Evolutionary conservation across 2,329 filamentous ascomycete genomes (phyloP).

Genomic region (Alternaria infectoria): DNA sequence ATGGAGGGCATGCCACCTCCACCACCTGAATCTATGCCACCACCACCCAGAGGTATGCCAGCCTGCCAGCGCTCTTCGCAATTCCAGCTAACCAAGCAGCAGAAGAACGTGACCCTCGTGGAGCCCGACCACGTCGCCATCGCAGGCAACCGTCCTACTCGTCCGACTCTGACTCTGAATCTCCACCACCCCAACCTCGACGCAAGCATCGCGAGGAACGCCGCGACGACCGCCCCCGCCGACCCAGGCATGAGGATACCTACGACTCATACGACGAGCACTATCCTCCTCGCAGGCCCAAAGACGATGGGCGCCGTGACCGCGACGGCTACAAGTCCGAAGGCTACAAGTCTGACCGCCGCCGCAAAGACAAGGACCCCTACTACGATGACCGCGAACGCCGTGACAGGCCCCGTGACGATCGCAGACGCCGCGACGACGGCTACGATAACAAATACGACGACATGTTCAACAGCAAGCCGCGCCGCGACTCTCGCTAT

Average conservation of each 20-base stretch:
- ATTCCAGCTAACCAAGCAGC: not conserved
- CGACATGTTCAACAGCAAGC: conserved; percentile 23
- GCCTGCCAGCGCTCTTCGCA: not conserved
- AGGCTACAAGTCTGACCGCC: conserved; percentile 19
- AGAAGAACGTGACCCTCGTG: conserved; percentile 8
- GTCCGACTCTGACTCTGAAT: conserved; percentile 24
- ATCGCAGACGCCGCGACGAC: conserved; percentile 18
- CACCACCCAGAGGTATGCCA: conserved; percentile 12
- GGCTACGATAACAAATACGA: conserved; percentile 26
- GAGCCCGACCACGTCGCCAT: conserved; percentile 18
- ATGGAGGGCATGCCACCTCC: not conserved
- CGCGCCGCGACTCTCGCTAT: conserved; percentile 21
- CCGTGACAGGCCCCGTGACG: conserved; percentile 22
- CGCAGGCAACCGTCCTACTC: conserved; percentile 25
- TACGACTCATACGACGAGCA: conserved; percentile 40
- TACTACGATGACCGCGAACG: conserved; percentile 24
- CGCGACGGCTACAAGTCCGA: conserved; percentile 34
- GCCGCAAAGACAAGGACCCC: conserved; percentile 3
- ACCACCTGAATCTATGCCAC: not conserved
- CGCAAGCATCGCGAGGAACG: conserved; percentile 28
- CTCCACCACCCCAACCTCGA: conserved; percentile 29
- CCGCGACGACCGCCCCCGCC: conserved; percentile 27
- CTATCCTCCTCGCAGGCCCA: conserved; percentile 23
- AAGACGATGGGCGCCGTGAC: conserved; percentile 16
- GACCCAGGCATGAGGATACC: conserved; percentile 19